Conservation (phyloP, 495 filamentous ascomycete genomes). For the Hypoxylon subgilvum region DNA sequence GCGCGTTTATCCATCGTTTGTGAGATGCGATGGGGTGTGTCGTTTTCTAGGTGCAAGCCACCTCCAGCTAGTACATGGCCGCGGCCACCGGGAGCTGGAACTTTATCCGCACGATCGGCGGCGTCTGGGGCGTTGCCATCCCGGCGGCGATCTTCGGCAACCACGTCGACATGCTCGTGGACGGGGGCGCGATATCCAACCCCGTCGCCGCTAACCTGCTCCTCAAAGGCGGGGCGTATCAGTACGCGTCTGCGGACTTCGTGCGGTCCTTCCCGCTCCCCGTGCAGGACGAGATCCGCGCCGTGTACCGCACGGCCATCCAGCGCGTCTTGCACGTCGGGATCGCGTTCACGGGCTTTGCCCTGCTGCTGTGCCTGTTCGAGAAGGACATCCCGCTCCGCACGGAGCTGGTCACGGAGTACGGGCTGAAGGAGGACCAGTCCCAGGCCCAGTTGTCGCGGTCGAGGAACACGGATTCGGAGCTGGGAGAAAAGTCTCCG, state of each 20-base stretch:
- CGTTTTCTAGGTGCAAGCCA: too few relatives aligned
- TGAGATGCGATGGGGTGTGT: too few relatives aligned
- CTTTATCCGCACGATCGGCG: too few relatives aligned
- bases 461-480: too few relatives aligned
- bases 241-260: conserved; percentile 8
- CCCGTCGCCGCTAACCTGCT: conserved; percentile 7
- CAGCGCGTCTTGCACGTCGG: conserved; percentile 35
- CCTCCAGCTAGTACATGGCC: too few relatives aligned
- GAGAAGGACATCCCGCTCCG: conserved; percentile 41
- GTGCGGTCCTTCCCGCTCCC: not conserved
- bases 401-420: conserved; percentile 45
- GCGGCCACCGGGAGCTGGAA: too few relatives aligned
- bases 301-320: conserved; percentile 34
- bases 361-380: conserved; percentile 30
- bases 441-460: too few relatives aligned
- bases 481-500: too few relatives aligned
- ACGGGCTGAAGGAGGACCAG: conserved; percentile 31
- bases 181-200: conserved; percentile 25
- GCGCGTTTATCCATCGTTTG: too few relatives aligned
- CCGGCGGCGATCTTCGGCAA: too few relatives aligned
- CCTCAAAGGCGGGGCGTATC: conserved; percentile 32
- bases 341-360: conserved; percentile 30
- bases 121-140: too few relatives aligned
- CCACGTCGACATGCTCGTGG: too few relatives aligned
- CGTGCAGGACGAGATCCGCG: conserved; percentile 24